Conservation (phyloP, 2,329 filamentous ascomycete genomes). For the Verticillium longisporum region DNA sequence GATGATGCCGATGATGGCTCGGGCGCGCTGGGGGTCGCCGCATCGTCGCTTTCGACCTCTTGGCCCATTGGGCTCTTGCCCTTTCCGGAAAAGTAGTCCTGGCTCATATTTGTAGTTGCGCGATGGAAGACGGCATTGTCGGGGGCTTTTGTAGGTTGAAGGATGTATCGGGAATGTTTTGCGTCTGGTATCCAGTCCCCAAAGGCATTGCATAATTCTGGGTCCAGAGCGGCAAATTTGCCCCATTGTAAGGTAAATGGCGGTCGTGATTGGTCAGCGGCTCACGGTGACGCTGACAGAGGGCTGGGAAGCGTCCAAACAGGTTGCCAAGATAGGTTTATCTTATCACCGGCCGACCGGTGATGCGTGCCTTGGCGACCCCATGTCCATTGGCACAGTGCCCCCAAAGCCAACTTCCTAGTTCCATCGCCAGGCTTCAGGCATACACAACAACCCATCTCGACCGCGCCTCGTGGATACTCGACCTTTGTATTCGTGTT, state of each 20-base stretch:
- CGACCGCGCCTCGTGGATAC: not conserved
- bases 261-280: not conserved
- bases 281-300: not conserved
- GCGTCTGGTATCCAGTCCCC: not conserved
- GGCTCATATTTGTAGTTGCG: constrained; percentile 44
- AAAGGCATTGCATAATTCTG: constrained; percentile 3
- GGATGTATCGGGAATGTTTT: constrained; percentile 11
- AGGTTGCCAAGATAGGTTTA: not conserved
- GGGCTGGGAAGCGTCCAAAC: not conserved
- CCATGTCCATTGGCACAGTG: not conserved
- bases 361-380: not conserved
- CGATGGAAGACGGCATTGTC: constrained; percentile 26
- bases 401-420: not conserved
- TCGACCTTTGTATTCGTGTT: too few species aligned
- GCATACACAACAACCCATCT: not conserved
- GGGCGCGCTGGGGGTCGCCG: constrained; percentile 17
- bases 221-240: constrained; percentile 3
- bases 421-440: not conserved
- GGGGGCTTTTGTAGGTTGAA: constrained; percentile 10
- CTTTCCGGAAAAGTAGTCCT: constrained; percentile 50
- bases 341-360: not conserved
- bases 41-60: constrained; percentile 17
- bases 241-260: not conserved
- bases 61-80: constrained; percentile 37
- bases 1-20: constrained; percentile 19